Percentiles rank a stretch among this genome's conserved stretches.
Conservation (phyloP, 2,329 filamentous ascomycete genomes). For the Diplodia sapinea region DNA sequence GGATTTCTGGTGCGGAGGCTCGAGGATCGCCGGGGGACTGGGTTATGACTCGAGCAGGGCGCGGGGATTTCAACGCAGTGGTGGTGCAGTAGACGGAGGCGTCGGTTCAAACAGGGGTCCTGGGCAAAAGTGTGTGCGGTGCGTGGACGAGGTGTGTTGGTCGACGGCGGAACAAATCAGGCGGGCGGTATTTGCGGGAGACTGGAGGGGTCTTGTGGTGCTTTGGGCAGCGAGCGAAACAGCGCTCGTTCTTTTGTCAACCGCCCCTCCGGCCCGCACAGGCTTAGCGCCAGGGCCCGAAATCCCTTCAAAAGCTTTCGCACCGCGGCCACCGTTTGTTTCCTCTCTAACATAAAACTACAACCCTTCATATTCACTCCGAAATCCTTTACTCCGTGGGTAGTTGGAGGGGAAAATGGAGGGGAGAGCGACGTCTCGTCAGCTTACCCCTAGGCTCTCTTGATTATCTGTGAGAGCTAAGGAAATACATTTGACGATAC, state of each 20-base stretch:
- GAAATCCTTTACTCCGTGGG: conserved; percentile 63
- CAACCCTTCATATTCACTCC: conserved; percentile 69
- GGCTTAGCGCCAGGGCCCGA: conserved; percentile 28
- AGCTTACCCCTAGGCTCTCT: conserved; percentile 65
- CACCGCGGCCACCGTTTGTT: conserved; percentile 37
- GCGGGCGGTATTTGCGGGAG: conserved; percentile 21
- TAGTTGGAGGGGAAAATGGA: conserved; percentile 72
- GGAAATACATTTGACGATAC: conserved; percentile 51
- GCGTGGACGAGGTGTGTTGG: not conserved
- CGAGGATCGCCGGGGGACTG: not conserved
- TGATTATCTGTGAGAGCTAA: conserved; percentile 50
- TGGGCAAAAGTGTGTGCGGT: not conserved
- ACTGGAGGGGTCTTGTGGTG: conserved; percentile 11
- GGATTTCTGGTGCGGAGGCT: conserved; percentile 14
- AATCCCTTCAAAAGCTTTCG: conserved; percentile 49
- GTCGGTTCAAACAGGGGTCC: not conserved
- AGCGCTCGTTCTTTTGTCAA: conserved; percentile 31
- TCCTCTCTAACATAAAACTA: conserved; percentile 49
- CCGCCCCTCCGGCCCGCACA: not conserved
- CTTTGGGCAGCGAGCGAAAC: conserved; percentile 29
- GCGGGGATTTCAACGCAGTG: conserved; percentile 21
- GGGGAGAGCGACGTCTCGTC: conserved; percentile 63
- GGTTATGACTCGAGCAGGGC: conserved; percentile 18
- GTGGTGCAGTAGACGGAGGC: not conserved
- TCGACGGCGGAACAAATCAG: conserved; percentile 3